Evolutionary conservation across 192 early-diverging fungal species (phyloP).

Genomic region (Phycomyces blakesleeanus): DNA sequence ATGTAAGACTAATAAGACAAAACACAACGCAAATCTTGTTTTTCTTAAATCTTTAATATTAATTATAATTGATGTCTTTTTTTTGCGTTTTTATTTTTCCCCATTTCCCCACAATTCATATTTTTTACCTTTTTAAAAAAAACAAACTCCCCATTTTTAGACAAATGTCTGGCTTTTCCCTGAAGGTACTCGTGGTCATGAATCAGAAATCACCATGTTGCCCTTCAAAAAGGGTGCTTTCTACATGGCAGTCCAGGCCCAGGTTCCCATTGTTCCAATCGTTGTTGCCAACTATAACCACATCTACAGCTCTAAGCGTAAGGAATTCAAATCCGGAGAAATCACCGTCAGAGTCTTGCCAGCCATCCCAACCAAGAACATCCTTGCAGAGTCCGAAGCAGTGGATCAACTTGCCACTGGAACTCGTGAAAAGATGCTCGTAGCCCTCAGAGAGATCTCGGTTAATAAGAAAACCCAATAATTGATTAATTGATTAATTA

Average conservation of each 20-base stretch:
- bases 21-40: too few species aligned
- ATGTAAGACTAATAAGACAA: constrained; percentile 47
- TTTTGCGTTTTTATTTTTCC: too few species aligned
- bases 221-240: constrained; percentile 98
- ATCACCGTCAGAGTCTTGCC: constrained; percentile 57
- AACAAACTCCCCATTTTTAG: not conserved
- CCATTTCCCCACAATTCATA: too few species aligned
- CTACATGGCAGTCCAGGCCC: constrained; percentile 83
- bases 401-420: constrained; percentile 44
- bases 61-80: too few species aligned
- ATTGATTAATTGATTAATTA: too few species aligned
- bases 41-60: too few species aligned
- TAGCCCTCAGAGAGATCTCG: constrained; percentile 50
- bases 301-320: constrained; percentile 52
- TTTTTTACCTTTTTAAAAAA: not conserved
- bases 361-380: constrained; percentile 43
- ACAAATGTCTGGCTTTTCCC: constrained; percentile 83
- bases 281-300: constrained; percentile 71
- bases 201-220: constrained; percentile 63
- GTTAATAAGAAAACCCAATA: not conserved
- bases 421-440: constrained; percentile 51
- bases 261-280: constrained; percentile 84
- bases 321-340: constrained; percentile 48
- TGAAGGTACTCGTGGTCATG: constrained; percentile 84
- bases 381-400: constrained; percentile 36